Percentiles rank a stretch among this genome's conserved stretches.
These are phyloP conservation scores for Candida sojae DNA, from an alignment of 1,139 yeast genomes.

Conservation along the genomic window DNA sequence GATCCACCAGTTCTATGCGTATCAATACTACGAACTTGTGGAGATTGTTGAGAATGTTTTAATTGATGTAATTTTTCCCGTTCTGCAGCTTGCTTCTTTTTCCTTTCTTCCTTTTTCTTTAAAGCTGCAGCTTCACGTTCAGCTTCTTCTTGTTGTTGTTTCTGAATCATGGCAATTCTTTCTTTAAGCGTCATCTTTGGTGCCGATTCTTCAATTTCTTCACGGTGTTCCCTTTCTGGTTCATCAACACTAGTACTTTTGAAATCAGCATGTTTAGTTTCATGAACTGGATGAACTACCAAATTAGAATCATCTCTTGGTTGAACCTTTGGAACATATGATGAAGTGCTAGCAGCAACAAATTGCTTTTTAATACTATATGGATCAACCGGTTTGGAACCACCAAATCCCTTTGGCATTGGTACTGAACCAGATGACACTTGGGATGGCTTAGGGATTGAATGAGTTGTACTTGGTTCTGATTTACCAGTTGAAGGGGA, in stretches of 20 bases:
- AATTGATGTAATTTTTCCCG: conserved; percentile 14
- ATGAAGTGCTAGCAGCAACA: conserved; percentile 42
- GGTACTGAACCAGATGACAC: background rate
- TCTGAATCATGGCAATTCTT: conserved; percentile 79
- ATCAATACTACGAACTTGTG: conserved; percentile 7
- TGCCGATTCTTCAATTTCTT: conserved; percentile 40
- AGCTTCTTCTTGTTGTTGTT: conserved; percentile 79
- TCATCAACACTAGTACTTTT: conserved; percentile 17
- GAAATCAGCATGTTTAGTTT: conserved; percentile 23
- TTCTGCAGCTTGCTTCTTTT: conserved; percentile 35
- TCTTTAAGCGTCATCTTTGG: conserved; percentile 86
- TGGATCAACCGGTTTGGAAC: conserved; percentile 38
- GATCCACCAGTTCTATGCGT: conserved; percentile 3
- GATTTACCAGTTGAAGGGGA: conserved; percentile 11
- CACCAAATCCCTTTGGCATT: conserved; percentile 28
- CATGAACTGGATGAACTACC: conserved; percentile 32
- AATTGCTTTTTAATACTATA: conserved; percentile 47
- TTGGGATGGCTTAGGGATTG: conserved; percentile 1
- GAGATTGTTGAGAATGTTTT: conserved; percentile 12
- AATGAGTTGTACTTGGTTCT: conserved; percentile 5
- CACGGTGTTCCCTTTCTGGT: conserved; percentile 15
- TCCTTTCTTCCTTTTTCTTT: conserved; percentile 58
- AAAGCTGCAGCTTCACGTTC: conserved; percentile 68
- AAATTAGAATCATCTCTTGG: conserved; percentile 43
- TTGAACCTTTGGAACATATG: conserved; percentile 45